A percentile compares a stretch with the other conserved stretches of the same genome.
Evolutionary conservation across 2,329 filamentous ascomycete genomes (phyloP).

Genomic region (Spiromastix sp.): DNA sequence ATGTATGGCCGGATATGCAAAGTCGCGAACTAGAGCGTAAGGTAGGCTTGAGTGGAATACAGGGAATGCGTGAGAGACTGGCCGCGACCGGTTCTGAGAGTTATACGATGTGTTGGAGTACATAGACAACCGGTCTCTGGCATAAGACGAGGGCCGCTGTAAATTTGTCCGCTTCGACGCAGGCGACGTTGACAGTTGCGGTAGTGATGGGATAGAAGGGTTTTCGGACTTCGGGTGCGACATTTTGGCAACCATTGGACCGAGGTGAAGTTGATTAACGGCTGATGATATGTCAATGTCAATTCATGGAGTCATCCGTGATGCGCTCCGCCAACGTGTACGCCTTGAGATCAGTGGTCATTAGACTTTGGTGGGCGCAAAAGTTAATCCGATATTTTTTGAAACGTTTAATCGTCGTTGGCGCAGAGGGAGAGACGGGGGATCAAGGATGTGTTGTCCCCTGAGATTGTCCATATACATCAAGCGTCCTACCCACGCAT

Average conservation of each 20-base stretch:
- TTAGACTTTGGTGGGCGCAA: too few species aligned
- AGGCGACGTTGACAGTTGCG: conserved; percentile 42
- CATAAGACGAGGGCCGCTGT: conserved; percentile 63
- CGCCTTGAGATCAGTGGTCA: too few species aligned
- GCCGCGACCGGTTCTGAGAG: conserved; percentile 56
- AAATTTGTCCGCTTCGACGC: conserved; percentile 49
- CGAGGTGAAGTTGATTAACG: too few species aligned
- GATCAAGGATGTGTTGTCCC: too few species aligned
- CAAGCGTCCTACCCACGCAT: too few species aligned
- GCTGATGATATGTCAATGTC: too few species aligned
- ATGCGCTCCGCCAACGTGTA: too few species aligned
- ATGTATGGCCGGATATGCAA: conserved; percentile 75
- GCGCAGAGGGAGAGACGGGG: too few species aligned
- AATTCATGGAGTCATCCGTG: too few species aligned
- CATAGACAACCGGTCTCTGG: conserved; percentile 72
- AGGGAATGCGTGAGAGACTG: conserved; percentile 71
- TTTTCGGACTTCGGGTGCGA: conserved; percentile 25
- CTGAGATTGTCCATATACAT: too few species aligned
- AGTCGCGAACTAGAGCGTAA: conserved; percentile 90
- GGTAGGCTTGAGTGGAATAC: conserved; percentile 74
- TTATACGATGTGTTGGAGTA: conserved; percentile 61
- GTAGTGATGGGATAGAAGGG: conserved; percentile 20
- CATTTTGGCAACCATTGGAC: conserved; percentile 26
- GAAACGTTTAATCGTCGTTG: too few species aligned
- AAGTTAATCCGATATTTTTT: too few species aligned